These are phyloP conservation scores for Draba incana DNA, from an alignment of 345 rosid genomes.

Conservation along the genomic window DNA sequence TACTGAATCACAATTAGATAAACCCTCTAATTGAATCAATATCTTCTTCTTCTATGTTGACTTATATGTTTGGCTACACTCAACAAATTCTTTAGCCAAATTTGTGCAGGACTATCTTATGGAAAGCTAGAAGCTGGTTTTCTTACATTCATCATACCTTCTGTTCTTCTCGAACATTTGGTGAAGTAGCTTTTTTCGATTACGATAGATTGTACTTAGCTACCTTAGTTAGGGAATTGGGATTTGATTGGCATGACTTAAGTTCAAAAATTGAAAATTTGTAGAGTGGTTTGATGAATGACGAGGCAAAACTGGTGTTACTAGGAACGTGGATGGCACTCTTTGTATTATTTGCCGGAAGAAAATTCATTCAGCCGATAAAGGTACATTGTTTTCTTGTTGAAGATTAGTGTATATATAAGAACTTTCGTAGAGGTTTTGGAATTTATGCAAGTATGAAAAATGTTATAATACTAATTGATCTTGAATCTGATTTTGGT, in stretches of 20 bases:
- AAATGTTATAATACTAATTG: conserved; percentile 19
- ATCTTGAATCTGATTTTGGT: conserved; percentile 19
- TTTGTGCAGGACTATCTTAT: conserved; percentile 73
- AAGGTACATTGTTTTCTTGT: conserved; percentile 53
- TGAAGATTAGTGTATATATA: not conserved
- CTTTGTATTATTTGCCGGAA: conserved; percentile 80
- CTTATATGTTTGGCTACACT: too few relatives aligned
- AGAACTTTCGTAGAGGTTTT: conserved; percentile 18
- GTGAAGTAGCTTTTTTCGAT: conserved; percentile 41
- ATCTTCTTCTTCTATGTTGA: too few relatives aligned
- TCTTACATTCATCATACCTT: conserved; percentile 85
- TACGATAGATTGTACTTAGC: conserved; percentile 11
- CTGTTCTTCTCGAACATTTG: conserved; percentile 88
- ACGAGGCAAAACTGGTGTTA: conserved; percentile 63
- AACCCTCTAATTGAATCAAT: too few relatives aligned
- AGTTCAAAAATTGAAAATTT: conserved; percentile 1
- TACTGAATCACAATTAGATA: too few relatives aligned
- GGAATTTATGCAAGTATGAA: not conserved
- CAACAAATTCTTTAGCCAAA: not conserved
- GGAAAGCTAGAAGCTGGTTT: conserved; percentile 95
- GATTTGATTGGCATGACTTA: not conserved
- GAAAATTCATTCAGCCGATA: conserved; percentile 90
- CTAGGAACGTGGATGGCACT: conserved; percentile 89
- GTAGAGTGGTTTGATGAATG: conserved; percentile 83
- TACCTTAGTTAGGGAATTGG: not conserved